Conservation (phyloP, 495 filamentous ascomycete species). For the Xylaria palmicola region DNA sequence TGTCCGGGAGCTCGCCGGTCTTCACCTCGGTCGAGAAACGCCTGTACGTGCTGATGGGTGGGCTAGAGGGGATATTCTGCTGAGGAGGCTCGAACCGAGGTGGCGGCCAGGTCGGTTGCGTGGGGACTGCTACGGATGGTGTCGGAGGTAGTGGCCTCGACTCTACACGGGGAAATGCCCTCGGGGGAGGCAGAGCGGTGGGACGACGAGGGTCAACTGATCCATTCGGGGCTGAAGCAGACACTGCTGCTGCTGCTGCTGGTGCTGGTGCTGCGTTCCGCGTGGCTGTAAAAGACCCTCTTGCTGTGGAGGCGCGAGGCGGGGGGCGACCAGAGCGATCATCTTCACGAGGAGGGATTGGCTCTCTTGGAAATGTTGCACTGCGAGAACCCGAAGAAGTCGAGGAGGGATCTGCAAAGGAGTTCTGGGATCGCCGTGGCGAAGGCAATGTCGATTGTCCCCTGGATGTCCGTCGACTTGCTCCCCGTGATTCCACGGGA, state of each 20-base stretch:
- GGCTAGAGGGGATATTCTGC: slow-evolving; percentile 16
- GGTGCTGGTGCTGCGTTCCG: slow-evolving; percentile 24
- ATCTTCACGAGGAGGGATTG: slow-evolving; percentile 24
- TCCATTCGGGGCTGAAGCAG: slow-evolving; percentile 16
- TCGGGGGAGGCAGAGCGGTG: slow-evolving; percentile 18
- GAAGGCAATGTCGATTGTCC: slow-evolving; percentile 25
- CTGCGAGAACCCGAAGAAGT: slow-evolving; percentile 32
- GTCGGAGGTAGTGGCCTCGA: slow-evolving; percentile 19
- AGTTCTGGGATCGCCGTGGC: slow-evolving; percentile 20
- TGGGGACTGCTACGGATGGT: slow-evolving; percentile 19
- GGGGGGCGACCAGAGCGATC: slow-evolving; percentile 31
- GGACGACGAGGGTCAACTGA: slow-evolving; percentile 25
- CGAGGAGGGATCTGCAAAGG: slow-evolving; percentile 23
- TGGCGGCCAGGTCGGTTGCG: slow-evolving; percentile 29
- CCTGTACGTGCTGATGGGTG: slow-evolving; percentile 30
- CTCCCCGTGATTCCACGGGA: slow-evolving; percentile 18
- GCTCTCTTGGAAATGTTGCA: slow-evolving; percentile 36
- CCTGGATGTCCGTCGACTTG: slow-evolving; percentile 20
- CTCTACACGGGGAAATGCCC: slow-evolving; percentile 10
- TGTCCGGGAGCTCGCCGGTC: slow-evolving; percentile 29
- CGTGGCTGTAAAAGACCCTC: slow-evolving; percentile 20
- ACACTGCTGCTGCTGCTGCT: slow-evolving; percentile 19
- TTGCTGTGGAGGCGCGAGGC: slow-evolving; percentile 25
- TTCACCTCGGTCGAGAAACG: slow-evolving; percentile 38
- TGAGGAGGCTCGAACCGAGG: slow-evolving; percentile 26